phyloP scores from a whole-genome alignment of 345 rosid genomes.

The Leavenworthia alabamica region DNA sequence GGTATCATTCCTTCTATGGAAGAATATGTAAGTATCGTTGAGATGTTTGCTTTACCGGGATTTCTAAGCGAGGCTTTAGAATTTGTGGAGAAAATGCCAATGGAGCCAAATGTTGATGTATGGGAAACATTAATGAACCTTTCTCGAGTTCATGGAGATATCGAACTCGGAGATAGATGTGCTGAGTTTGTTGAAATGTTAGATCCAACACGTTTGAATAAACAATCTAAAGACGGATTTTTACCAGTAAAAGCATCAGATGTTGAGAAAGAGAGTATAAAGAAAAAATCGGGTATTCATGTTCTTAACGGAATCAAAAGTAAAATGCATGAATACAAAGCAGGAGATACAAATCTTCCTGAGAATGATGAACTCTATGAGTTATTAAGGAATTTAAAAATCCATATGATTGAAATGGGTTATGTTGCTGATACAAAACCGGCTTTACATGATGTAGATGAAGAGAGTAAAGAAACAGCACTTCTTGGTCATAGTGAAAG shows the following conservation, averaged over 20 bases:
- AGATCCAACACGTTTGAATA: constrained; percentile 53
- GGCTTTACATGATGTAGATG: constrained; percentile 74
- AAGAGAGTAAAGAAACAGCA: constrained; percentile 80
- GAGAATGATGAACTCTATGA: constrained; percentile 51
- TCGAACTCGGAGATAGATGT: constrained; percentile 73
- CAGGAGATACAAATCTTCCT: constrained; percentile 80
- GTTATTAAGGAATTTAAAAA: constrained; percentile 46
- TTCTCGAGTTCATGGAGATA: constrained; percentile 62
- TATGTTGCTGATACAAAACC: constrained; percentile 53
- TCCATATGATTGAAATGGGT: constrained; percentile 71
- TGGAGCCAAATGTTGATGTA: constrained; percentile 49
- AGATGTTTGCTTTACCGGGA: constrained; percentile 64
- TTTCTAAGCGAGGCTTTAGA: constrained; percentile 71
- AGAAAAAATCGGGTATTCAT: constrained; percentile 38
- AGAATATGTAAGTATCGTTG: constrained; percentile 51
- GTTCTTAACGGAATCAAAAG: constrained; percentile 41
- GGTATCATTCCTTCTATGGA: constrained; percentile 57
- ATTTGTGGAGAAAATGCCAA: constrained; percentile 58
- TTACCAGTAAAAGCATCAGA: constrained; percentile 46
- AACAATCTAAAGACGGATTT: constrained; percentile 61
- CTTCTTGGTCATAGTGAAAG: constrained; percentile 88
- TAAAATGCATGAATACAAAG: constrained; percentile 49
- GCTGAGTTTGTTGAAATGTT: constrained; percentile 52
- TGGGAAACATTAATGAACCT: constrained; percentile 81
- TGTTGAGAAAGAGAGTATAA: constrained; percentile 39